These are phyloP conservation scores for Saururus chinensis DNA, from an alignment of 164 flowering plant genomes.

Conservation along the genomic window DNA sequence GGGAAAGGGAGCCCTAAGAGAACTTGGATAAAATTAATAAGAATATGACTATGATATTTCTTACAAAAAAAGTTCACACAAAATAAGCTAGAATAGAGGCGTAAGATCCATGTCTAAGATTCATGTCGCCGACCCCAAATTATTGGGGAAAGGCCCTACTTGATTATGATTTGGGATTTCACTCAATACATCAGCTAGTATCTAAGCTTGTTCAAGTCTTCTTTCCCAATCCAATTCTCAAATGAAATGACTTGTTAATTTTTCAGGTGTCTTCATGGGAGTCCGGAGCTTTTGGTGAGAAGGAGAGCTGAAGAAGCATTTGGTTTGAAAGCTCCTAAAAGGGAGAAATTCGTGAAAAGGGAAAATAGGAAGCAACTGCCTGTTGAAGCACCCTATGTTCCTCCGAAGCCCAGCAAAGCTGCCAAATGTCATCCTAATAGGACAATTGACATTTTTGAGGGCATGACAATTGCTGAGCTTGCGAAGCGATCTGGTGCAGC, in stretches of 20 bases:
- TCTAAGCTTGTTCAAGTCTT: too few relatives aligned
- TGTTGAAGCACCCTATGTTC: conserved; percentile 71
- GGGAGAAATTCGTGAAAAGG: conserved; percentile 50
- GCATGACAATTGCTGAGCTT: conserved; percentile 78
- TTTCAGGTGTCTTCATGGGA: conserved; percentile 54
- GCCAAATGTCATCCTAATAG: conserved; percentile 33
- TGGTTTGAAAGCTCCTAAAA: conserved; percentile 36
- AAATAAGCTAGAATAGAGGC: too few relatives aligned
- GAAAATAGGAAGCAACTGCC: conserved; percentile 42
- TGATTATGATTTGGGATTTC: background rate
- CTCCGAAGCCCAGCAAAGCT: conserved; percentile 42
- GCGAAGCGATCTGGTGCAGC: conserved; percentile 61
- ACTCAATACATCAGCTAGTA: background rate
- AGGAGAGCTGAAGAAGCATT: conserved; percentile 21
- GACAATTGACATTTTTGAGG: conserved; percentile 84
- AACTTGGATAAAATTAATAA: too few relatives aligned
- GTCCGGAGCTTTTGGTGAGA: conserved; percentile 26
- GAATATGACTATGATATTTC: too few relatives aligned
- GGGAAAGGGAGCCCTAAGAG: too few relatives aligned
- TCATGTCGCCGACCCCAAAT: too few relatives aligned
- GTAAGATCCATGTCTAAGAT: too few relatives aligned
- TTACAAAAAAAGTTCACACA: too few relatives aligned
- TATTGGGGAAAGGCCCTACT: background rate
- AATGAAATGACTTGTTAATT: background rate
- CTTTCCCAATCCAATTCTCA: background rate